Evolutionary conservation across 2,329 filamentous ascomycete species (phyloP), one percentile per base, ranked within the genome.

Genomic region (Xylariaceae sp.): DNA sequence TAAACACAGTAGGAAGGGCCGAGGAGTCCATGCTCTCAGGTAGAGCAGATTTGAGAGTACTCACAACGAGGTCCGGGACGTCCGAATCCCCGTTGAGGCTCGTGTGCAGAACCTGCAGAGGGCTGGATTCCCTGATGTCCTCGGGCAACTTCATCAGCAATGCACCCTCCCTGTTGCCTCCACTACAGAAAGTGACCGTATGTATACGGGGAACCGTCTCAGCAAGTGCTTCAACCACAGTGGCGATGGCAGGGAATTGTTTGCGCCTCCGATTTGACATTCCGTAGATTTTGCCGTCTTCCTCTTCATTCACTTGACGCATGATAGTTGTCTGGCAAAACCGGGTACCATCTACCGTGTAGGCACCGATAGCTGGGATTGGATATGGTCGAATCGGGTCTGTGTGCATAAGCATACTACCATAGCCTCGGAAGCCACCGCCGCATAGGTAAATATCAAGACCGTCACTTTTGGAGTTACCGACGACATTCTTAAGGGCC

Each of bases 401-500:
- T 51, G 79, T 76, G 59, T 85, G 82, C 85, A 95, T 90, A 39
- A 95, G 73, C 57, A 95, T 81, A 63, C 88, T 94, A 6, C 89
- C 90, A 72, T 94, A 95, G 13, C 90, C 90, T 28, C 90, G 74
- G 59, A 95, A 95, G 0, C 90, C 90, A 18, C 90, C 90, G 33
- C 90, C 90, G 48, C 87, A 95, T 43, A 96, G 80, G 60, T 90
- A 95, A 8, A 95, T 71, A 26, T 85, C 79, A 43, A 89, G 71
- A 4, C 76, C 76, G 2, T 68, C 69, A 9, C 47, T 34, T 7
- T 46, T 46, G 17, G 42, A 31, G 24, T 39, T 41, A 11, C 48
- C 41, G 19, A 50, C 55, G 4, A 81, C 62, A 13, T 71, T 65
- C 11, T 65, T 57, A 0, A 90, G 79, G 1, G 55, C 54, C 3